phyloP scores from a whole-genome alignment of 371 early-diverging fungal genomes.

The Rhizopus sp. region DNA sequence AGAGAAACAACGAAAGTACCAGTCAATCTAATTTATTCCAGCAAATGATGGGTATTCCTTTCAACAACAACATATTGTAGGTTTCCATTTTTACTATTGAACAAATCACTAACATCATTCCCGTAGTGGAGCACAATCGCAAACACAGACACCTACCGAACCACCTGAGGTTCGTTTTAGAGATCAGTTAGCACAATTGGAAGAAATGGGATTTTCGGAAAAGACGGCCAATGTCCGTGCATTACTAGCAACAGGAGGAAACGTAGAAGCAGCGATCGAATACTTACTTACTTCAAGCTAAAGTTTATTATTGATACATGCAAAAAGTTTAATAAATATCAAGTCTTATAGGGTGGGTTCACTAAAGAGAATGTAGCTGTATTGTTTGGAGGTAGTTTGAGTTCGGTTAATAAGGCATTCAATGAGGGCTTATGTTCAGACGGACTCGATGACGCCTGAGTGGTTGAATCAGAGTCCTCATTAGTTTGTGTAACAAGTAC shows the following conservation, averaged over 20 bases:
- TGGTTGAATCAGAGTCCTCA: slow-evolving; percentile 22
- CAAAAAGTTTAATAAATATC: slow-evolving; percentile 2
- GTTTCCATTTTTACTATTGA: neutral
- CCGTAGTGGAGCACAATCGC: slow-evolving; percentile 3
- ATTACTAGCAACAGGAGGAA: slow-evolving; percentile 75
- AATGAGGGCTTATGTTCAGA: neutral
- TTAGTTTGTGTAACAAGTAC: slow-evolving; percentile 21
- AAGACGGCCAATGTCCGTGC: slow-evolving; percentile 72
- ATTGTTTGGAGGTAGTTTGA: slow-evolving; percentile 7
- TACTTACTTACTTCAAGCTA: slow-evolving; percentile 41
- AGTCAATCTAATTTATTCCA: slow-evolving; percentile 19
- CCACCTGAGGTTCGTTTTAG: slow-evolving; percentile 69
- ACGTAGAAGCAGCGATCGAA: slow-evolving; percentile 73
- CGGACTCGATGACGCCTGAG: slow-evolving; percentile 10
- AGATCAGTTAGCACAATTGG: slow-evolving; percentile 69
- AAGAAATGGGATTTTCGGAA: slow-evolving; percentile 87
- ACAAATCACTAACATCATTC: neutral
- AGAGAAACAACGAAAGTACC: slow-evolving; percentile 6
- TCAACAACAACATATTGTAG: slow-evolving; percentile 1
- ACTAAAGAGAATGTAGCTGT: slow-evolving; percentile 23
- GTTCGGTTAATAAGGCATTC: slow-evolving; percentile 20
- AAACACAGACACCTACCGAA: slow-evolving; percentile 28
- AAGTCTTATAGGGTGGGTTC: slow-evolving; percentile 25
- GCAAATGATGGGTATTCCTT: slow-evolving; percentile 28
- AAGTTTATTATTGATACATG: neutral